Evolutionary conservation across 345 rosid genomes (phyloP), one percentile per base, ranked within the genome.

Genomic region (Lepidium sativum): DNA sequence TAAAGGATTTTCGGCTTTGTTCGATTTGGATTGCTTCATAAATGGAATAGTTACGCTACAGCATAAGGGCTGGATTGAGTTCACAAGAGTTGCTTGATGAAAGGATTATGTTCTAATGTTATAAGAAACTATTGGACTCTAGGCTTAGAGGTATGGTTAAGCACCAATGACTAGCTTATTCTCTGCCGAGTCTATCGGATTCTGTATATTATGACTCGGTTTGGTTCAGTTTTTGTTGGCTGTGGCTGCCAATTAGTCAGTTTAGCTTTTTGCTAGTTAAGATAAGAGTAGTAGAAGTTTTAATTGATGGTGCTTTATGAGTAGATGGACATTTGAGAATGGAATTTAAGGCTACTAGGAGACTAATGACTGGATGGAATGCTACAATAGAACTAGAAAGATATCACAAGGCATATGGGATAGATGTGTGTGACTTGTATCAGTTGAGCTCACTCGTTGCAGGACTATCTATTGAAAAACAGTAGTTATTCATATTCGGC

Each of bases 1-100:
- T 92, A 78, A 60, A 60, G 37, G 47, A n/a, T 25, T 32, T n/a
- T 2, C 2, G 5, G 18, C 47, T 54, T 42, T 35, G 1, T 23
- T 45, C 6, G 6, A 15, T 43, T 23, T 39, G 0, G 42, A 23
- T 47, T 50, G 43, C 6, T 43, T 9, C 3, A 20, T 1, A 48
- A 35, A 34, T 55, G 17, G 39, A 55, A 21, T 65, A 20, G 49
- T 65, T 61, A 32, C 9, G 34, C 11, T 33, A 15, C 17, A 17
- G 8, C 27, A 40, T 50, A 17, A 41, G 52, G 41, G 17, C 2
- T 48, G 12, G 58, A 51, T 2, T 39, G 5, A 56, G 29, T 25
- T 48, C 31, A 60, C 7, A 10, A 20, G 7, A 45, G 54, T n/a
- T 60, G 9, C 18, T 60, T 60, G 41, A 17, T 32, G 34, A 9